These are phyloP conservation scores for Olyra latifolia DNA, from an alignment of 176 grass and related monocot genomes.

Conservation along the genomic window DNA sequence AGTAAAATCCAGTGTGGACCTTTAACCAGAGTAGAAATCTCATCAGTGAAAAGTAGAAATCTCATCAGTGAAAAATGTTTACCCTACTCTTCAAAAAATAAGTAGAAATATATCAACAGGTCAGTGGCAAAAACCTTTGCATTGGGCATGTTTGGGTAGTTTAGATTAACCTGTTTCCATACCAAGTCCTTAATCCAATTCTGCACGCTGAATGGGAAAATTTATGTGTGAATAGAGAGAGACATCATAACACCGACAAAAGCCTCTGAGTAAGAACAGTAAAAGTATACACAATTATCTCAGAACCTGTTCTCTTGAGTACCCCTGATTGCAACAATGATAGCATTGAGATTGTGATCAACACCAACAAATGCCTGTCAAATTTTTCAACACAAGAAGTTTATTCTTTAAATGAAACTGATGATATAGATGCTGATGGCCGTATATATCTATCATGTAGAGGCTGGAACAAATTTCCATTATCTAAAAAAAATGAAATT, in stretches of 20 bases:
- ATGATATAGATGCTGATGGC: too few species aligned
- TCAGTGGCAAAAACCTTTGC: conserved; percentile 35
- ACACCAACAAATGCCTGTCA: conserved; percentile 60
- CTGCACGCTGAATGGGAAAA: conserved; percentile 48
- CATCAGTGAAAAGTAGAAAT: conserved; percentile 10
- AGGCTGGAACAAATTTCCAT: too few species aligned
- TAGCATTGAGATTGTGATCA: conserved; percentile 69
- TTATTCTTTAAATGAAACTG: conserved; percentile 27
- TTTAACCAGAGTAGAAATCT: conserved; percentile 43
- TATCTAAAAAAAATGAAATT: too few species aligned
- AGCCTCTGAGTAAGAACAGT: neutral
- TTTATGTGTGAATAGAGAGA: neutral
- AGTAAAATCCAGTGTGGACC: conserved; percentile 69
- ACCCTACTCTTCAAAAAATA: neutral
- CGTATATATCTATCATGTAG: too few species aligned
- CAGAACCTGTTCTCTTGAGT: conserved; percentile 95
- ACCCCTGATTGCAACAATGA: conserved; percentile 85
- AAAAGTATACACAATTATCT: neutral
- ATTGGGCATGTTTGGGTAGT: conserved; percentile 61
- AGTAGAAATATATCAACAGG: neutral
- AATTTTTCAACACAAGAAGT: conserved; percentile 10
- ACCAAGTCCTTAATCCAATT: conserved; percentile 84
- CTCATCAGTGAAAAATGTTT: neutral
- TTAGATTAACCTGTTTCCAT: conserved; percentile 80
- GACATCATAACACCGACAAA: neutral